Conservation (phyloP, 1,284 basidiomycete genomes). For the Pascua guehoae region DNA sequence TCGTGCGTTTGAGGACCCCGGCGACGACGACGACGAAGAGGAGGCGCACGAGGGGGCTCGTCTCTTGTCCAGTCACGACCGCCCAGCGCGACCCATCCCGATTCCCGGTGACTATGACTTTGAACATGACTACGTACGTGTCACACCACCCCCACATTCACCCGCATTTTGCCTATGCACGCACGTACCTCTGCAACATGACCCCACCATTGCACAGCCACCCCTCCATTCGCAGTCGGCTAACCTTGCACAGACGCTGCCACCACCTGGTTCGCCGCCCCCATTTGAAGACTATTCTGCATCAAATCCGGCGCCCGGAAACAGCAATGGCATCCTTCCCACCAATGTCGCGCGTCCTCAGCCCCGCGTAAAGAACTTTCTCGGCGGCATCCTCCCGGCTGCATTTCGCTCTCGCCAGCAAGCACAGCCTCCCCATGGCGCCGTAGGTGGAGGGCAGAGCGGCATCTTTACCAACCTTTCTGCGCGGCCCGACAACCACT, state of each 20-base stretch:
- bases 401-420: slow-evolving; percentile 61
- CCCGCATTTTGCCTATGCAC: background rate
- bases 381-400: slow-evolving; percentile 68
- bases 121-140: slow-evolving; percentile 66
- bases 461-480: slow-evolving; percentile 95
- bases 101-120: slow-evolving; percentile 67
- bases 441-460: slow-evolving; percentile 70
- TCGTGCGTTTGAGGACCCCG: slow-evolving; percentile 44
- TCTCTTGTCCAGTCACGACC: slow-evolving; percentile 3
- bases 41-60: slow-evolving; percentile 21
- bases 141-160: background rate
- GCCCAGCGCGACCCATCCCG: slow-evolving; percentile 4
- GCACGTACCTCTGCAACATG: too few species aligned
- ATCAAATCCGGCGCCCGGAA: slow-evolving; percentile 64
- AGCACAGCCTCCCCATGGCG: slow-evolving; percentile 25
- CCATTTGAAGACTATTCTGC: slow-evolving; percentile 60
- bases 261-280: slow-evolving; percentile 78
- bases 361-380: slow-evolving; percentile 57
- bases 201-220: too few species aligned
- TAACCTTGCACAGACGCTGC: slow-evolving; percentile 32
- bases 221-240: background rate
- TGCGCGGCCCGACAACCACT: slow-evolving; percentile 70
- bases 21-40: slow-evolving; percentile 26
- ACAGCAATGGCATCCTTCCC: slow-evolving; percentile 73
- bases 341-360: slow-evolving; percentile 51